Base-by-base conservation (phyloP, 2,329 filamentous ascomycete genomes). In the Neofusicoccum sp. region DNA sequence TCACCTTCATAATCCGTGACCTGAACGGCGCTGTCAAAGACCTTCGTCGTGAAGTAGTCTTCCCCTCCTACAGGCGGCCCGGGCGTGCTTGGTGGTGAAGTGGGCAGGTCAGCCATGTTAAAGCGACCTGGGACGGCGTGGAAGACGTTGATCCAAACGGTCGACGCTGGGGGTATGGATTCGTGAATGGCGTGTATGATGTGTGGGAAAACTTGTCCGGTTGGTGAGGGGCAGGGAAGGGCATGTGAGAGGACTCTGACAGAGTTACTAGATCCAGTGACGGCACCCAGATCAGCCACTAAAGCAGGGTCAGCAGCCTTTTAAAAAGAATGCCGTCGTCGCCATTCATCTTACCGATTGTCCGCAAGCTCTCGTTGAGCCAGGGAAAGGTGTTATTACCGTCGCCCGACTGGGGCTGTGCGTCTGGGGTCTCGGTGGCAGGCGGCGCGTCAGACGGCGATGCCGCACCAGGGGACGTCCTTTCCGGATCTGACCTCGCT, bases 61-160 rank as follows among this genome's bases (percentile, higher is more conserved):
- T 85, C 81, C 31, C 79, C 79, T 20, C 78, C 78, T 36, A 80
- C 76, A 0, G 76, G 72, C 4, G 76, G 77, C 8, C 77, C 79
- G 11, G 85, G 85, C 2, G 85, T 87, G 56, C 77, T 82, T 3
- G 85, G 84, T 7, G 85, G 85, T n/a, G 85, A 87, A 31, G 80
- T 83, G 6, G 85, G 85, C 3, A 88, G 77, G 65, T 86, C 85
- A 20, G 80, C 79, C 36, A 88, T 78, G 60, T 81, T 86, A 73
- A 86, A 87, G 57, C 82, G 82, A 41, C 83, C 82, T 8, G 84
- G 84, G 1, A 87, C 82, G 1, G 85, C 85, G 67, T 88, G 85
- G 58, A 84, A 86, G 53, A 88, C 81, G 62, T 86, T 86, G 71
- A 87, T 86, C 76, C 85, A 87, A 2, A 80, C 80, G 0, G 80